These are phyloP conservation scores for Colletotrichum viniferum DNA, from an alignment of 2,329 filamentous ascomycete species.

Conservation along the genomic window DNA sequence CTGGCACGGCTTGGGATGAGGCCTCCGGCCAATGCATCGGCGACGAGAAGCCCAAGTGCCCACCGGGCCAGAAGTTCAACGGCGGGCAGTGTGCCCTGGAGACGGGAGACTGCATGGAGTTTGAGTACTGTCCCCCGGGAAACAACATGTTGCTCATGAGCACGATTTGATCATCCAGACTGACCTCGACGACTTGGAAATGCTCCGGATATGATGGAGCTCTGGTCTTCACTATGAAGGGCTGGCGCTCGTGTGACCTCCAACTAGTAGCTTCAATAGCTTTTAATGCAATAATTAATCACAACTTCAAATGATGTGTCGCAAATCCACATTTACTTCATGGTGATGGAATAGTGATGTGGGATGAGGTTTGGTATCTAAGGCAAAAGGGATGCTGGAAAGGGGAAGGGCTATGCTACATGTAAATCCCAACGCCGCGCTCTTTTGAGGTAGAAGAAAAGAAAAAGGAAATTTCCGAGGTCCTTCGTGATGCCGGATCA, in stretches of 20 bases:
- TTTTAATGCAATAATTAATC: neutral
- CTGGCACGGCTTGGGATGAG: neutral
- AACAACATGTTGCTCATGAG: neutral
- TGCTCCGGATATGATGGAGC: neutral
- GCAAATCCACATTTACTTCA: neutral
- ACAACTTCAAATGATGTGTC: neutral
- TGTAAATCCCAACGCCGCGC: neutral
- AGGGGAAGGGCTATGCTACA: neutral
- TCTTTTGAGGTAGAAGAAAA: neutral
- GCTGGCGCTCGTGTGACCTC: neutral
- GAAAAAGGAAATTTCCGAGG: neutral
- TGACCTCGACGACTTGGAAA: rapidly evolving
- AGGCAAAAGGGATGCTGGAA: neutral
- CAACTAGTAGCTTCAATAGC: neutral
- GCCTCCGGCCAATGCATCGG: neutral
- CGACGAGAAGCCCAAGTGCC: neutral
- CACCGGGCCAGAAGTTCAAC: neutral
- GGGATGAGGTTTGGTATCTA: neutral
- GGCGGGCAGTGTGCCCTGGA: neutral
- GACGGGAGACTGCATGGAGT: neutral
- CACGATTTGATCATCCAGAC: neutral
- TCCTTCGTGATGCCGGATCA: neutral
- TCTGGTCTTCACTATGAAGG: neutral
- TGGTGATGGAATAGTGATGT: neutral
- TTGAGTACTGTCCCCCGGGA: neutral